Percentiles rank a stretch among this genome's conserved stretches.
phyloP scores from a whole-genome alignment of 176 grass and related monocot species.

The Aegilops bicornis region DNA sequence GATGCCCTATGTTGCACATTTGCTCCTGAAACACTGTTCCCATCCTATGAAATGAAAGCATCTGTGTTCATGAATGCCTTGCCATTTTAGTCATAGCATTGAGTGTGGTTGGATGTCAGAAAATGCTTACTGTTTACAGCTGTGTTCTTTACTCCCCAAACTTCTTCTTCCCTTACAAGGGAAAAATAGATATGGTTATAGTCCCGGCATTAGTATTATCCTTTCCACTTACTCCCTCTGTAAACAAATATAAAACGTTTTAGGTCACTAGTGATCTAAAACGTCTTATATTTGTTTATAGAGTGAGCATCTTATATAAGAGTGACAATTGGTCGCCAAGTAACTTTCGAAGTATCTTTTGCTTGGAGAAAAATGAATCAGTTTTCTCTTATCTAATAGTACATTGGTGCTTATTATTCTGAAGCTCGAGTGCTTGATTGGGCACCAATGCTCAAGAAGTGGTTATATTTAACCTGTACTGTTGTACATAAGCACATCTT shows the following conservation, averaged over 20 bases:
- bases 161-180: background rate
- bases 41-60: slow-evolving; percentile 5
- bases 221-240: background rate
- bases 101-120: background rate
- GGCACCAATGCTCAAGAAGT: background rate
- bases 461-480: background rate
- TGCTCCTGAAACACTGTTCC: slow-evolving; percentile 22
- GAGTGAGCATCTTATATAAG: background rate
- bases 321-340: background rate
- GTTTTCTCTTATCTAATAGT: background rate
- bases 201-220: background rate
- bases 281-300: too few species aligned
- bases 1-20: background rate
- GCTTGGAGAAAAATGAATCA: background rate
- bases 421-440: background rate
- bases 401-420: background rate
- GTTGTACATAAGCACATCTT: background rate
- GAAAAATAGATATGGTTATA: background rate
- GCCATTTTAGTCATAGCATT: background rate
- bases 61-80: background rate
- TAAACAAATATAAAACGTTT: too few species aligned
- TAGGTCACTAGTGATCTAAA: too few species aligned
- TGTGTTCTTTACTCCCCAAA: background rate
- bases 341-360: background rate
- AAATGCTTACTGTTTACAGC: background rate